Conservation (phyloP, 2,329 filamentous ascomycete genomes). For the Aspergillus tubingensis region DNA sequence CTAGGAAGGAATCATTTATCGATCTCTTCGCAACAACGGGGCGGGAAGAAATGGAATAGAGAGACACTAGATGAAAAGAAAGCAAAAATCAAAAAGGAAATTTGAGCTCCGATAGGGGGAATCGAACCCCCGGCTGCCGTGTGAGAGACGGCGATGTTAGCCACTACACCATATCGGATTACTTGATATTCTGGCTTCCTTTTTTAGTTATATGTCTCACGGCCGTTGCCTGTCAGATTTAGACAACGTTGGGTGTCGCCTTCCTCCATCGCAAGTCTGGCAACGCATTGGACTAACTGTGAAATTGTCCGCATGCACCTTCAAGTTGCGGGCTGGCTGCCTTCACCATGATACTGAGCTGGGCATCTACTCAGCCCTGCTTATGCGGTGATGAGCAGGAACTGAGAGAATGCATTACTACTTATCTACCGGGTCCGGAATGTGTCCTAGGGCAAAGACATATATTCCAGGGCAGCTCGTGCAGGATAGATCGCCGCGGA, state of each 20-base stretch:
- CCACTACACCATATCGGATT: conserved; percentile 4
- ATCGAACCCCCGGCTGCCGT: conserved; percentile 22
- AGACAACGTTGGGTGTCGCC: background rate
- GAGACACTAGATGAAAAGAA: too few species aligned
- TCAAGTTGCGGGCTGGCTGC: background rate
- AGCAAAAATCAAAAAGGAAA: too few species aligned
- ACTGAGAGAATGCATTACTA: background rate
- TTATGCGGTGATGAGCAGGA: background rate
- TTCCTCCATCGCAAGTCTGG: background rate
- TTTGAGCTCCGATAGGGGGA: conserved; percentile 15
- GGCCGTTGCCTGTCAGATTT: background rate
- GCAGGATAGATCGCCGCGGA: background rate
- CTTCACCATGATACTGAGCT: background rate
- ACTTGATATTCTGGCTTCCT: background rate
- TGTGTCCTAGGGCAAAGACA: background rate
- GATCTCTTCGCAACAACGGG: too few species aligned
- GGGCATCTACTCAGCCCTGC: background rate
- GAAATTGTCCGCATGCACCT: background rate
- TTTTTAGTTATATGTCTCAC: background rate
- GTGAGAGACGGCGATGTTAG: conserved; percentile 9
- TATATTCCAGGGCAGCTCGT: background rate
- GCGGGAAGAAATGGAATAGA: too few species aligned
- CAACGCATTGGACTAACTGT: background rate
- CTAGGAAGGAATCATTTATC: background rate
- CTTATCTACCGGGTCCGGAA: background rate